Base-by-base conservation (phyloP, 768 basidiomycete species). In the Pisolithus albus region DNA sequence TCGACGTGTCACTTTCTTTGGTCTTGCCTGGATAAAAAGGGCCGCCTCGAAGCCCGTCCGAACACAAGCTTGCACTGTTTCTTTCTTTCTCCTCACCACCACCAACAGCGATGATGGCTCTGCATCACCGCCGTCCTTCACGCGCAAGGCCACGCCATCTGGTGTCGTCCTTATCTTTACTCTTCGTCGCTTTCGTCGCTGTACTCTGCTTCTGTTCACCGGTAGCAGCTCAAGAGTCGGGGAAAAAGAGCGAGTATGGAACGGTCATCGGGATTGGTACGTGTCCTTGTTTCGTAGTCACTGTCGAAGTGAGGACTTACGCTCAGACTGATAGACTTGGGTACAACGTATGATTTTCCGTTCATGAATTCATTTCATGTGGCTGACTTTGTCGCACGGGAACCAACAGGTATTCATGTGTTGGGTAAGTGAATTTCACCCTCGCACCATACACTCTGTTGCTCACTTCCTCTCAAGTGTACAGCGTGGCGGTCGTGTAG, bases 181-280 rank as follows among this genome's bases (percentile, higher is more conserved):
- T 76, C 52, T 66, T 84, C 57, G 67, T 88, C 69, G 72, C 80
- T 61, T 68, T 89, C 69, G 58, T 90, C 55, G 86, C 90, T 52
- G 61, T 92, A 64, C 64, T 90, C 65, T 82, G 80, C 65, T 72
- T 92, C 57, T 82, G 79, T 61, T 85, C 88, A 16, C 73, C 75
- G 30, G 79, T 76, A 50, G 72, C 69, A 47, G 91, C 89, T 42
- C 82, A 86, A 58, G 85, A 84, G 34, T 52, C 32, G 10, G 70
- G 68, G 36, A 72, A 73, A 57, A 73, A 71, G 59, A 72, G 76
- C 52, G 88, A 93, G 63, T 93, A 88, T 68, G 92, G 93, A 51
- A 87, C 88, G 36, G 92, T 95, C 37, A 95, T 95, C 66, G 93
- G 90, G 80, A 90, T 92, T 65, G 88, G 86, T 89, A 58, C 45